Evolutionary conservation across 1,139 yeast genomes (phyloP).

Genomic region (Meyerozyma carpophila): DNA sequence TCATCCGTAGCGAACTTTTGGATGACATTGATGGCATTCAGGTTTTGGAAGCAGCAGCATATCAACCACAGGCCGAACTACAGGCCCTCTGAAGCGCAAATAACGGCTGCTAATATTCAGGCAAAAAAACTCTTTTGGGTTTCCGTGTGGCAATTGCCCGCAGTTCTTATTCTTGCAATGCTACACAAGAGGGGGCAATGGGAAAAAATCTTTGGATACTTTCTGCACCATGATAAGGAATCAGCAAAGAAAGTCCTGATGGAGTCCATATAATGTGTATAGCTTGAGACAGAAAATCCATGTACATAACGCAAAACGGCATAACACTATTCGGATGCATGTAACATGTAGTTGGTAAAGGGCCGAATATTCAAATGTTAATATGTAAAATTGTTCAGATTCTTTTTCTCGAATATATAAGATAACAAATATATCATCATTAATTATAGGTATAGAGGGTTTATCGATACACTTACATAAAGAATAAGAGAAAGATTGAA

Average conservation of each 20-base stretch:
- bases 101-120: slow-evolving; percentile 52
- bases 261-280: not conserved
- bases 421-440: too few relatives aligned
- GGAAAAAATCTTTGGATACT: slow-evolving; percentile 57
- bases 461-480: too few relatives aligned
- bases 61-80: slow-evolving; percentile 41
- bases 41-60: slow-evolving; percentile 78
- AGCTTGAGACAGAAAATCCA: not conserved
- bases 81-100: slow-evolving; percentile 13
- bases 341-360: too few relatives aligned
- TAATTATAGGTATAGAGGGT: too few relatives aligned
- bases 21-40: slow-evolving; percentile 74
- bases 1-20: slow-evolving; percentile 79
- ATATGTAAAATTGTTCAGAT: not conserved
- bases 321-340: not conserved
- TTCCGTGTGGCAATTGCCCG: slow-evolving; percentile 91
- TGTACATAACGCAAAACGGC: not conserved
- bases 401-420: too few relatives aligned
- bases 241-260: not conserved
- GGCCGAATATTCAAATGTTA: not conserved
- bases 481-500: too few relatives aligned
- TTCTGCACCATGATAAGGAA: slow-evolving; percentile 6
- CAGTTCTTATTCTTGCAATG: slow-evolving; percentile 84
- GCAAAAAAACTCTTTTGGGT: slow-evolving; percentile 92
- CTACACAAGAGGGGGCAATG: slow-evolving; percentile 92